A percentile compares a stretch with the other conserved stretches of the same genome.
These are phyloP conservation scores for Fomitopsis palustris DNA, from an alignment of 1,284 basidiomycete species.

Conservation along the genomic window DNA sequence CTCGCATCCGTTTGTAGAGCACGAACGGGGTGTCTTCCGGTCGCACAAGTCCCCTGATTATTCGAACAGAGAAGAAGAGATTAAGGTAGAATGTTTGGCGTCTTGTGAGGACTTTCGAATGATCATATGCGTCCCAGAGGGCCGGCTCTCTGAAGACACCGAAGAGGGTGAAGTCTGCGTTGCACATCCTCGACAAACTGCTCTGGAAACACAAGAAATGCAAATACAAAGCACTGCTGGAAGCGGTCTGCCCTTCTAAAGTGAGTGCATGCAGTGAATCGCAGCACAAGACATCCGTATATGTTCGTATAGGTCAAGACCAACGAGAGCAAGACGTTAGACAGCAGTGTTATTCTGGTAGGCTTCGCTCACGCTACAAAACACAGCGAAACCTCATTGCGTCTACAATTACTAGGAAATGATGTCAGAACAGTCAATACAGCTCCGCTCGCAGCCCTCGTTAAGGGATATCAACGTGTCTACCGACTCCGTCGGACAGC, in stretches of 20 bases:
- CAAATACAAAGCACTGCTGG: constrained; percentile 64
- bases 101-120: not conserved
- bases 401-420: constrained; percentile 52
- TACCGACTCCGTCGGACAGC: constrained; percentile 44
- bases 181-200: constrained; percentile 59
- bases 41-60: constrained; percentile 45
- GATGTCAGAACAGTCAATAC: constrained; percentile 65
- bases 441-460: constrained; percentile 48
- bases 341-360: constrained; percentile 59
- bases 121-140: constrained; percentile 27
- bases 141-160: constrained; percentile 65
- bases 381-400: not conserved
- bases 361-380: constrained; percentile 8
- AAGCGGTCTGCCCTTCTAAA: constrained; percentile 73
- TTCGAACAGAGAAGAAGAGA: constrained; percentile 64
- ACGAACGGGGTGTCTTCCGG: not conserved
- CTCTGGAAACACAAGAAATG: constrained; percentile 69
- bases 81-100: constrained; percentile 47
- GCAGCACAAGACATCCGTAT: too few relatives aligned
- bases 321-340: constrained; percentile 36
- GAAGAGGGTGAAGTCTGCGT: constrained; percentile 54
- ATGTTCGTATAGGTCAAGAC: constrained; percentile 25
- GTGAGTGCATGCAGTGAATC: constrained; percentile 30
- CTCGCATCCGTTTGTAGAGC: constrained; percentile 47
- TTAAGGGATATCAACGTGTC: constrained; percentile 33